Evolutionary conservation across 2,329 filamentous ascomycete species (phyloP).

Genomic region (Pseudogymnoascus sp.): DNA sequence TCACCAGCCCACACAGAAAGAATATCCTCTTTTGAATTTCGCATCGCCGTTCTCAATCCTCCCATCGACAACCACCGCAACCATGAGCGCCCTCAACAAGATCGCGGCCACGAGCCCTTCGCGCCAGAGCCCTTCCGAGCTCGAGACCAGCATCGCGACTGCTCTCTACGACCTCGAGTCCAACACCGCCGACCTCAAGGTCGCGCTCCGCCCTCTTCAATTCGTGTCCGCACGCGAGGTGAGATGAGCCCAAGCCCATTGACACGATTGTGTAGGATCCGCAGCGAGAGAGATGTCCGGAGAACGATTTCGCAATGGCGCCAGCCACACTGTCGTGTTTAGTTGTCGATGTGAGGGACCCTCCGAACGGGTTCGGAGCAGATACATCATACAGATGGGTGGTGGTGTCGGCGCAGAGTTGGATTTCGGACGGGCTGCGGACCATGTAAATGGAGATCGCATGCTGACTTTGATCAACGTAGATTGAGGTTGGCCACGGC

Average conservation of each 20-base stretch:
- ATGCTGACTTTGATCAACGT: slow-evolving; percentile 61
- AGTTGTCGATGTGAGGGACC: slow-evolving; percentile 6
- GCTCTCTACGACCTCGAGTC: slow-evolving; percentile 98
- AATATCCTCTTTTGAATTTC: background rate
- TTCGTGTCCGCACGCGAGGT: slow-evolving; percentile 99
- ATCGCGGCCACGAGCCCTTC: slow-evolving; percentile 96
- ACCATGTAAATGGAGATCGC: slow-evolving; percentile 69
- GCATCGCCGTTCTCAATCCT: slow-evolving; percentile 1
- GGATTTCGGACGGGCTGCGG: slow-evolving; percentile 68
- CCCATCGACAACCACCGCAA: slow-evolving; percentile 34
- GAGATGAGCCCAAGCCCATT: slow-evolving; percentile 39
- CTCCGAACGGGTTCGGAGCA: slow-evolving; percentile 4
- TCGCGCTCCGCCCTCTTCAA: slow-evolving; percentile 92
- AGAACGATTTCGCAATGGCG: slow-evolving; percentile 9
- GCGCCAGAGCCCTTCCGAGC: slow-evolving; percentile 90
- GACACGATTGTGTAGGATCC: slow-evolving; percentile 5
- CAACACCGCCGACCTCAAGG: slow-evolving; percentile 97
- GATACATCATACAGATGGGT: slow-evolving; percentile 11
- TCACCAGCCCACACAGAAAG: background rate
- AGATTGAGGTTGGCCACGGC: slow-evolving; percentile 99
- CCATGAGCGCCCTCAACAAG: slow-evolving; percentile 82
- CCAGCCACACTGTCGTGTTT: slow-evolving; percentile 6
- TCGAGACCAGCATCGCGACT: slow-evolving; percentile 92
- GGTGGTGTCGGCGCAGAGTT: slow-evolving; percentile 28
- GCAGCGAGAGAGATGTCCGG: slow-evolving; percentile 4